phyloP scores from a whole-genome alignment of 352 stramenopile genomes.

The Phytophthora palmivora region DNA sequence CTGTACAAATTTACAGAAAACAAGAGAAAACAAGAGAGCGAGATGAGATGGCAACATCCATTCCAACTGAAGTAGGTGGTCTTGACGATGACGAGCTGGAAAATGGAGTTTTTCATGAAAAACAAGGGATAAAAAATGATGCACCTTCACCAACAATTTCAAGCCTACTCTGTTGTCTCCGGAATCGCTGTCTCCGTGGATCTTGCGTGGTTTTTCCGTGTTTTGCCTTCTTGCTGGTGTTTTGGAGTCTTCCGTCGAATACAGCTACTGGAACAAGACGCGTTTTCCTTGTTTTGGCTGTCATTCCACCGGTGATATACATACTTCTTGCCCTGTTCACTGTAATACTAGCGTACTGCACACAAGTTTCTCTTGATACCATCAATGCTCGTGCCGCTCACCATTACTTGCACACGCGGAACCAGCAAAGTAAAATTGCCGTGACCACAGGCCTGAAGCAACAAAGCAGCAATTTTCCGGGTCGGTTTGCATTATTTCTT shows the following conservation, averaged over 20 bases:
- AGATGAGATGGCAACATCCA: slow-evolving; percentile 31
- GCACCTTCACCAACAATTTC: slow-evolving; percentile 51
- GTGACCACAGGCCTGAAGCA: slow-evolving; percentile 48
- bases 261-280: slow-evolving; percentile 33
- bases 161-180: slow-evolving; percentile 65
- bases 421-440: slow-evolving; percentile 60
- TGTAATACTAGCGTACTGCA: slow-evolving; percentile 55
- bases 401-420: slow-evolving; percentile 47
- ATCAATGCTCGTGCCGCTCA: slow-evolving; percentile 72
- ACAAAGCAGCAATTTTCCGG: slow-evolving; percentile 40
- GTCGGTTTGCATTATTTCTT: slow-evolving; percentile 71
- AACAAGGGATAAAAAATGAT: slow-evolving; percentile 32
- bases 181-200: slow-evolving; percentile 62
- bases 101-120: slow-evolving; percentile 73
- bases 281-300: slow-evolving; percentile 54
- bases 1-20: not conserved
- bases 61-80: slow-evolving; percentile 15
- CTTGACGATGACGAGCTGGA: slow-evolving; percentile 37
- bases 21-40: not conserved
- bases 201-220: slow-evolving; percentile 66
- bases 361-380: slow-evolving; percentile 56
- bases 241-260: slow-evolving; percentile 40
- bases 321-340: slow-evolving; percentile 40
- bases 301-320: slow-evolving; percentile 51
- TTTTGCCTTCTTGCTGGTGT: slow-evolving; percentile 61